Conservation (phyloP, 139 green algal genomes). For the Edaphochlamys debaryana region DNA sequence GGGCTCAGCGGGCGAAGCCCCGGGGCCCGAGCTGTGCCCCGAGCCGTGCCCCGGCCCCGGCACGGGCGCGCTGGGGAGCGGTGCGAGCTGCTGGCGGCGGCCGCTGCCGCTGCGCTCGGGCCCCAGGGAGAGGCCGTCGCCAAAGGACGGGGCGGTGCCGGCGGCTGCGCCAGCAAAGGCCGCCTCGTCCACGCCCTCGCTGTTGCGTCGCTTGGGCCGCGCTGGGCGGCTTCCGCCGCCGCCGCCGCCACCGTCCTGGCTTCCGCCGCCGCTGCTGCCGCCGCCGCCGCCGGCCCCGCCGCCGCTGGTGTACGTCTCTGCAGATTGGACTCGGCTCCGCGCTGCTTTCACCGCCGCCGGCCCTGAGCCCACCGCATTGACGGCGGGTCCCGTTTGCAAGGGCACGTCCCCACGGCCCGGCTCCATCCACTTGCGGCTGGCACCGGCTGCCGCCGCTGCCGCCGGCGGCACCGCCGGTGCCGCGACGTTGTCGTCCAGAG, state of each 20-base stretch:
- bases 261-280: neutral
- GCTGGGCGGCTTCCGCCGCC: neutral
- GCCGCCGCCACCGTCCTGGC: neutral
- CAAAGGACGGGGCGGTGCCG: too few species aligned
- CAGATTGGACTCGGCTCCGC: neutral
- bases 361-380: conserved; percentile 25
- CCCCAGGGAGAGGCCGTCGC: too few species aligned
- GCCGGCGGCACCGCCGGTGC: neutral
- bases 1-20: too few species aligned
- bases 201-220: neutral
- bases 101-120: neutral
- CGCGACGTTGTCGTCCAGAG: too few species aligned
- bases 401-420: neutral
- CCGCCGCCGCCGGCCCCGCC: neutral
- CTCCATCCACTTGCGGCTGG: conserved; percentile 30
- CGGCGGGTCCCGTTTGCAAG: neutral
- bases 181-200: neutral
- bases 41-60: too few species aligned
- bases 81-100: too few species aligned
- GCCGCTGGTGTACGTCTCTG: neutral
- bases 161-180: neutral
- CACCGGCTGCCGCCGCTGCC: neutral
- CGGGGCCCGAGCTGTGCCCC: too few species aligned
- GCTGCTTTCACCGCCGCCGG: conserved; percentile 29
- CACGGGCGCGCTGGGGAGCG: too few species aligned